A percentile compares a stretch with the other conserved stretches of the same genome.
Conservation (phyloP, 1,284 basidiomycete genomes). For the Clitocybe nebularis region DNA sequence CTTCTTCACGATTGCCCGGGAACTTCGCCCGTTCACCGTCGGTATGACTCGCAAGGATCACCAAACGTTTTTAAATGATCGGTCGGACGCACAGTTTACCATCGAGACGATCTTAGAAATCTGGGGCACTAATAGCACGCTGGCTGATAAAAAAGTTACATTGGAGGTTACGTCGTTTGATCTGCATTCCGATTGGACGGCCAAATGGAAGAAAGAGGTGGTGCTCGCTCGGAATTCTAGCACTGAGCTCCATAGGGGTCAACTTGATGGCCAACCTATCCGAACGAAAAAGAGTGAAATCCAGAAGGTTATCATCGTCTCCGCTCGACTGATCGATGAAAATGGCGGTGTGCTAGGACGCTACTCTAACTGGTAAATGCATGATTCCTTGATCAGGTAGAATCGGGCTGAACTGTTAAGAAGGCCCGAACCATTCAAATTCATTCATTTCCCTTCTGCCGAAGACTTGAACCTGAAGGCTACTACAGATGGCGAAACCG, state of each 20-base stretch:
- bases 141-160: conserved; percentile 50
- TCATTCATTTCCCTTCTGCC: conserved; percentile 71
- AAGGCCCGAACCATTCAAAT: conserved; percentile 92
- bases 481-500: conserved; percentile 51
- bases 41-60: conserved; percentile 78
- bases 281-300: conserved; percentile 65
- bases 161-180: conserved; percentile 74
- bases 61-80: conserved; percentile 52
- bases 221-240: conserved; percentile 70
- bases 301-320: conserved; percentile 69
- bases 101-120: conserved; percentile 69
- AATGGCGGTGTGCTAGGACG: conserved; percentile 64
- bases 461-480: conserved; percentile 56
- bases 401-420: no score
- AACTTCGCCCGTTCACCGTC: conserved; percentile 70
- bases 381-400: no score
- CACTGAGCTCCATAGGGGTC: conserved; percentile 74
- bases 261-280: conserved; percentile 64
- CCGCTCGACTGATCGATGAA: conserved; percentile 64
- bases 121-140: conserved; percentile 81
- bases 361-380: conserved; percentile 77
- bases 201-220: conserved; percentile 48
- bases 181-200: conserved; percentile 55
- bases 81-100: conserved; percentile 60
- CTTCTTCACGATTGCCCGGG: conserved; percentile 67